These are phyloP conservation scores for Leishmania tropica DNA, from an alignment of 208 protist genomes.

Conservation along the genomic window DNA sequence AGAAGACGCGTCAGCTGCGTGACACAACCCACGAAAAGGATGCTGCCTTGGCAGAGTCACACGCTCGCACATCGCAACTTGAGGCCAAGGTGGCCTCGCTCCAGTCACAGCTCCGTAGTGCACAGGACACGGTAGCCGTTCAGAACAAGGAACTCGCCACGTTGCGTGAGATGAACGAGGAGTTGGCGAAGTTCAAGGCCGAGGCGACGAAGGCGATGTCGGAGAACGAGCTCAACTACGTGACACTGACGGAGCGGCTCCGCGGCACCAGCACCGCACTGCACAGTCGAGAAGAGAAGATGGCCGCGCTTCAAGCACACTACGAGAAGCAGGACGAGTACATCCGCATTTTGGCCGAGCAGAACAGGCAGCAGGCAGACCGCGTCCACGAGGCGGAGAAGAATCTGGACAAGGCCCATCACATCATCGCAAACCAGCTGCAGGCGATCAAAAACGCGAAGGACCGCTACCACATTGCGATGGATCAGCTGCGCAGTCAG, in stretches of 20 bases:
- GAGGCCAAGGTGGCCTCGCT: conserved; percentile 39
- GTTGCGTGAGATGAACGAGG: conserved; percentile 60
- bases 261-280: conserved; percentile 44
- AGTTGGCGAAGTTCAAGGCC: conserved; percentile 62
- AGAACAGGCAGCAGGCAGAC: conserved; percentile 70
- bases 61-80: conserved; percentile 14
- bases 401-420: conserved; percentile 76
- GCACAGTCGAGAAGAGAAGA: conserved; percentile 66
- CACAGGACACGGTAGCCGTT: conserved; percentile 40
- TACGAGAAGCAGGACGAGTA: conserved; percentile 81
- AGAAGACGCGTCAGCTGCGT: conserved; percentile 29
- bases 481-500: conserved; percentile 62
- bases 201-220: conserved; percentile 65
- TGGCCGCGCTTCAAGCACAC: conserved; percentile 62
- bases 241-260: conserved; percentile 73
- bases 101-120: conserved; percentile 42
- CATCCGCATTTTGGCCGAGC: conserved; percentile 67
- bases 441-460: conserved; percentile 68
- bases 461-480: conserved; percentile 57
- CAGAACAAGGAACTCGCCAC: conserved; percentile 53
- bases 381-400: conserved; percentile 40
- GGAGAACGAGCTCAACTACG: conserved; percentile 81
- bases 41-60: conserved; percentile 11
- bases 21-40: conserved; percentile 23
- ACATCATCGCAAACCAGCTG: conserved; percentile 88